Percentiles rank a stretch among this genome's conserved stretches.
phyloP scores from a whole-genome alignment of 2,329 filamentous ascomycete species.

The Cordyceps fumosorosea region DNA sequence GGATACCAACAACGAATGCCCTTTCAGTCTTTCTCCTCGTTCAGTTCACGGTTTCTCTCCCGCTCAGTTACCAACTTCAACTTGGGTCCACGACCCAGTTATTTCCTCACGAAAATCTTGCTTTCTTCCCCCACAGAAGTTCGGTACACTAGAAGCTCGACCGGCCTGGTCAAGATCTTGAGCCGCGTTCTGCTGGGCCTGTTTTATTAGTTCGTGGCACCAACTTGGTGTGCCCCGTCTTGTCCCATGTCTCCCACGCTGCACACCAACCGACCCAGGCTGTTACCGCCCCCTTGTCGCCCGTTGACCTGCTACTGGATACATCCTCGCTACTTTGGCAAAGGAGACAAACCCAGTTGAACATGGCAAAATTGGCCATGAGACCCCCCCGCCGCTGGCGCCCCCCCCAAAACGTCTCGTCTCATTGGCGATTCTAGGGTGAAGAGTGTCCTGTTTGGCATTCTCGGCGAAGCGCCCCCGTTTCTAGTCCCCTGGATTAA shows the following conservation, averaged over 20 bases:
- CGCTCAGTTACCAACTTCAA: neutral
- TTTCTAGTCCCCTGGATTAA: neutral
- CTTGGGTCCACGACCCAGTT: neutral
- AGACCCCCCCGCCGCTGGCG: neutral
- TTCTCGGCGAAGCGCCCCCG: neutral
- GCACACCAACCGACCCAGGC: neutral
- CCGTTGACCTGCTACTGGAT: neutral
- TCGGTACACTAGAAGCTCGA: neutral
- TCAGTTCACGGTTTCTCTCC: neutral
- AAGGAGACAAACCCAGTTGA: too few species aligned
- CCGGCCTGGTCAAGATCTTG: neutral
- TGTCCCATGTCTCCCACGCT: neutral
- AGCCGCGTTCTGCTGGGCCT: neutral
- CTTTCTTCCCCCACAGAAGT: neutral
- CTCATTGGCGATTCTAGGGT: neutral
- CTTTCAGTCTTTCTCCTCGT: neutral
- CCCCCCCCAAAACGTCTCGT: conserved; percentile 3
- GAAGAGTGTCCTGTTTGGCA: neutral
- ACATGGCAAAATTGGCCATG: neutral
- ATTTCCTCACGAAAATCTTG: neutral
- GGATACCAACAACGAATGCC: neutral
- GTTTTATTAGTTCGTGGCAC: neutral
- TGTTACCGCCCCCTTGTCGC: neutral
- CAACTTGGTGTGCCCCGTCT: neutral
- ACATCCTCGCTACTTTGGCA: neutral